Evolutionary conservation across 2,329 filamentous ascomycete genomes (phyloP).

Genomic region (Cyphellophora europaea): DNA sequence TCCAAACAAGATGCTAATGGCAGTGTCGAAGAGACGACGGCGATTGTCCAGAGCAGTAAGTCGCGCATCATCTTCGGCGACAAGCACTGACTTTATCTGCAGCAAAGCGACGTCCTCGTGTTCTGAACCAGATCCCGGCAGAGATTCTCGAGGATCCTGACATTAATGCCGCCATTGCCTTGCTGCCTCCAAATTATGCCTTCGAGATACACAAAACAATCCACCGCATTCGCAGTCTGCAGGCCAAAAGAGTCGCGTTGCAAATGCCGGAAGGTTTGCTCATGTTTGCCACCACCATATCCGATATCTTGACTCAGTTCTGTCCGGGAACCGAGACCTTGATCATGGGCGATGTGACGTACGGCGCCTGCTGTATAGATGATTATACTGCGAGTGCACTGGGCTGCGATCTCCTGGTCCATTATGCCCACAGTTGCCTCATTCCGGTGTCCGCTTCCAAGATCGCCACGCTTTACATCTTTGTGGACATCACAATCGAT

Average conservation of each 20-base stretch:
- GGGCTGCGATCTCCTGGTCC: slow-evolving; percentile 86
- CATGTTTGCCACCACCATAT: slow-evolving; percentile 93
- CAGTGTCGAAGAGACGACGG: slow-evolving; percentile 56
- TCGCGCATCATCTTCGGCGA: too few relatives aligned
- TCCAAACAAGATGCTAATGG: slow-evolving; percentile 54
- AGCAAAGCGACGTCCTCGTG: too few relatives aligned
- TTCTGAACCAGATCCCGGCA: slow-evolving; percentile 83
- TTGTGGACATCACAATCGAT: slow-evolving; percentile 96
- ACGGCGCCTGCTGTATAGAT: slow-evolving; percentile 96
- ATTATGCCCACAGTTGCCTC: slow-evolving; percentile 94
- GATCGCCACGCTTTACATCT: slow-evolving; percentile 96
- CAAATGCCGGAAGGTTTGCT: slow-evolving; percentile 95
- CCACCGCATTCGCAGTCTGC: slow-evolving; percentile 74
- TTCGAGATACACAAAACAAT: slow-evolving; percentile 99
- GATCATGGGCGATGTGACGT: slow-evolving; percentile 99
- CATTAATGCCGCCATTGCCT: slow-evolving; percentile 75
- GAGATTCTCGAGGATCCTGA: slow-evolving; percentile 78
- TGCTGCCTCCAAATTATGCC: slow-evolving; percentile 92
- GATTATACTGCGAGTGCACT: slow-evolving; percentile 93
- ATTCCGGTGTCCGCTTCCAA: slow-evolving; percentile 94
- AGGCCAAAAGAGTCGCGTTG: slow-evolving; percentile 76
- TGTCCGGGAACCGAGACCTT: slow-evolving; percentile 84
- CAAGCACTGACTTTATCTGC: too few relatives aligned
- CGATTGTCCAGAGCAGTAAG: slow-evolving; percentile 30
- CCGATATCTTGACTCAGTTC: slow-evolving; percentile 90